Base-by-base conservation (phyloP, 805 yeast species). In the Candida awuae region DNA sequence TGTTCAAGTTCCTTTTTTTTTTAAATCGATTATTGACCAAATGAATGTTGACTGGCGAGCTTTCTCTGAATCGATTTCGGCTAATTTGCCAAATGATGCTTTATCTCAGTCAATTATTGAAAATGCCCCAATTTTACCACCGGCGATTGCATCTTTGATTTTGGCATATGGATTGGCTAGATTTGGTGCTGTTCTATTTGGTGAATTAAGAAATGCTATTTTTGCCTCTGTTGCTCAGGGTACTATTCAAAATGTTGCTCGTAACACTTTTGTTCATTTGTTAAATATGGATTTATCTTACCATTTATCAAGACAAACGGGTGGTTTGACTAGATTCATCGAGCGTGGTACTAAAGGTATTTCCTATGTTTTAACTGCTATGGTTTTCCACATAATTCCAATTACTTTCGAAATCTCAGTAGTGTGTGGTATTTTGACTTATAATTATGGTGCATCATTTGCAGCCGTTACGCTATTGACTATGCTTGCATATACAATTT, bases 311-410 rank as follows among this genome's bases (percentile, higher is more conserved):
- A 70, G 88, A 49, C 97, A 92, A 59, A 92, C 98, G 0, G 98
- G 98, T 48, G 97, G 96, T 0, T 62, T 92, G 25, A 90, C 97
- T 0, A 69, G 98, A 45, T 97, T 97, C 2, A 92, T 92, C 53
- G 98, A 92, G 54, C 70, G 98, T 47, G 98, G 98, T 59, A 90
- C 97, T 1, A 90, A 92, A 52, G 98, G 98, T 65, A 90, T 92
- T 38, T 80, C 94, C 10, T 88, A 84, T 51, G 97, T 92, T 5
- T 66, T 92, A 34, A 77, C 84, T 27, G 95, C 97, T 2, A 84
- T 90, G 95, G 95, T 92, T n/a, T 90, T 92, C 66, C 97, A 92
- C 58, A 88, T 92, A 27, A 67, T 90, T 25, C 98, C 98, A 8
- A 83, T 90, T 29, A 71, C 94, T 3, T 83, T 92, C 56, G 98